Percentiles rank a stretch among this genome's conserved stretches.
These are phyloP conservation scores for Chlamydomonas sphaeroides DNA, from an alignment of 139 green algal species.

Conservation along the genomic window DNA sequence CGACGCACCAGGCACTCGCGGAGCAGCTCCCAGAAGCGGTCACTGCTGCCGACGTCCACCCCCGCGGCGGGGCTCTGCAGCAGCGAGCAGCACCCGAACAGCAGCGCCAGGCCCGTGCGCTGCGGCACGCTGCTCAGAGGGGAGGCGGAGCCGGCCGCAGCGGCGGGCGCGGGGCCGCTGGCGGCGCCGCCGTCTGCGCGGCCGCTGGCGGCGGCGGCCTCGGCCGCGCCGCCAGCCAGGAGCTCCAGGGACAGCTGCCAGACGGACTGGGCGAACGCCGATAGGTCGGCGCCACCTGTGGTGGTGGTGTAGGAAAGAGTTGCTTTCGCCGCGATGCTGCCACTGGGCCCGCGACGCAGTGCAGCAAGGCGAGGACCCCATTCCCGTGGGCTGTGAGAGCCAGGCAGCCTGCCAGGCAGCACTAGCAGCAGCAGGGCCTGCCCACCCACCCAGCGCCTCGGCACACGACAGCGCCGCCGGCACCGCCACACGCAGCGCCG, in stretches of 20 bases:
- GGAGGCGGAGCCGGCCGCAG: neutral
- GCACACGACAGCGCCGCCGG: constrained; percentile 8
- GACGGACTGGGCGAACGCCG: neutral
- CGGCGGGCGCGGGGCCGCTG: neutral
- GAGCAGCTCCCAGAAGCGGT: constrained; percentile 44
- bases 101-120: constrained; percentile 38
- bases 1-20: constrained; percentile 47
- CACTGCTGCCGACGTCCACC: neutral
- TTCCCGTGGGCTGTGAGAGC: too few species aligned
- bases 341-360: too few species aligned
- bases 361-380: too few species aligned
- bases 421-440: too few species aligned
- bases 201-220: neutral
- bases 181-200: neutral
- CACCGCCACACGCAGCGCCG: constrained; percentile 11
- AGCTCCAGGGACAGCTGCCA: constrained; percentile 24
- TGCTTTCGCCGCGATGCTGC: too few species aligned
- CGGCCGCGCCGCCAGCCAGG: neutral
- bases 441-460: constrained; percentile 14
- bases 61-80: constrained; percentile 16
- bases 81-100: constrained; percentile 24
- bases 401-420: too few species aligned
- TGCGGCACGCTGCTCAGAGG: neutral
- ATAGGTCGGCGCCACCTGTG: constrained; percentile 5
- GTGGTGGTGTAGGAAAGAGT: too few species aligned